Base-by-base conservation (phyloP, 805 yeast species). In the Sugiyamaella qingdaonensis region DNA sequence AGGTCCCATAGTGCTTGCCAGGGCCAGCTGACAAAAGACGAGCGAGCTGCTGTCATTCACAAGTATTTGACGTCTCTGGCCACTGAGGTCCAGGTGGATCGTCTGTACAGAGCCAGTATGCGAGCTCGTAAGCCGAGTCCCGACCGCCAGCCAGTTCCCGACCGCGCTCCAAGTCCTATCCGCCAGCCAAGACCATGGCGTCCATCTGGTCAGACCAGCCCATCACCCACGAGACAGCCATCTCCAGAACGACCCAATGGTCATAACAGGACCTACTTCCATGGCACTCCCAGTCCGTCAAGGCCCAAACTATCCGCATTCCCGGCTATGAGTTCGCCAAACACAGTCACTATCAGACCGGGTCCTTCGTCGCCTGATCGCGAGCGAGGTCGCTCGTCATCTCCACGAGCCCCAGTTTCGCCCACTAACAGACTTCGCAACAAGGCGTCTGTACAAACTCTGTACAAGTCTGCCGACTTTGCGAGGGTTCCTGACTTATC, bases 11-110 rank as follows among this genome's bases (percentile, higher is more conserved):
- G 21, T 34, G 24, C 33, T 10, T 34, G 18, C 8, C 14, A 16
- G 4, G 46, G 46, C 10, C 54, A 54, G 7, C 45, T 57, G 29
- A 51, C 54, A 4, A 73, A 74, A 43, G 71, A 73, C 49, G 78
- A 74, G 46, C 67, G 81, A 46, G 70, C 76, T 0, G 46, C 55
- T 13, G 77, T 84, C 29, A 77, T 85, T 13, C 54, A 69, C 24
- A 65, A 64, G 9, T 85, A 80, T 62, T 68, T 84, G 31, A 70
- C 68, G 18, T 74, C 69, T 45, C 60, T 85, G 46, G 86, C 87
- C 13, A 76, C 80, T 50, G 75, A 78, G 52, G 80, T 84, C 13
- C 91, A 85, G 66, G 79, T 83, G n/a, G 80, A 79, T 10, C 68
- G 91, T 47, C 78, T 85, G 10, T 84, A 77, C 65, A 78, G 77